Evolutionary conservation across 176 grass and related monocot genomes (phyloP), one percentile per base, ranked within the genome.

Genomic region (Aegilops bicornis): DNA sequence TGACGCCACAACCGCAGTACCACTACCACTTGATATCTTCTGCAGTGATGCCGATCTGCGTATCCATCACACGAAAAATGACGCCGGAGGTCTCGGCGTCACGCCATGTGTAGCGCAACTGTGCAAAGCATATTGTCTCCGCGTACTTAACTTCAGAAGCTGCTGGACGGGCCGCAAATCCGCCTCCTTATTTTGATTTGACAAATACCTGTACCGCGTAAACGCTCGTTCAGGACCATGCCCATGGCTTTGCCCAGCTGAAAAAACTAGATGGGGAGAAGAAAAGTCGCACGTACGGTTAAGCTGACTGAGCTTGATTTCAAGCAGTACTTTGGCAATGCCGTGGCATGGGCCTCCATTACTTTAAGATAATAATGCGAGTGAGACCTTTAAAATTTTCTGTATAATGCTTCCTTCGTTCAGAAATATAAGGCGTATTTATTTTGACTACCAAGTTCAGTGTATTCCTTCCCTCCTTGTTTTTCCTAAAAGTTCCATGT

Each of bases 161-260:
- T 64, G 70, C 30, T 61, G 61, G 39, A 6, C 77, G 27, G 27
- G 24, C 82, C 3, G n/a, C 82, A 48, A 24, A 84, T 32, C 70
- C 20, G 70, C 40, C 56, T 74, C 58, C 23, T 76, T 33, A 76
- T 35, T 47, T 47, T 64, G 82, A 84, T 76, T 64, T 76, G 89
- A 87, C 89, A 79, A 31, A 31, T 73, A 87, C 40, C 84, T 73
- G 79, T 56, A 25, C 30, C 29, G 43, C 82, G 58, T 83, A 65
- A 79, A 87, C 84, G 23, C 84, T 32, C 73, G 1, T 19, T 32
- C 56, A 87, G 84, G 79, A 85, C 73, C 71, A 40, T 40, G 19
- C 23, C 52, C 88, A 25, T 73, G 88, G 65, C 56, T 56, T 73
- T 24, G 17, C 31, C 31, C 22, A 29, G 5, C 30, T 32, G 39